These are phyloP conservation scores for Dendrocalamus sinicus DNA, from an alignment of 176 grass and related monocot species.

Conservation along the genomic window DNA sequence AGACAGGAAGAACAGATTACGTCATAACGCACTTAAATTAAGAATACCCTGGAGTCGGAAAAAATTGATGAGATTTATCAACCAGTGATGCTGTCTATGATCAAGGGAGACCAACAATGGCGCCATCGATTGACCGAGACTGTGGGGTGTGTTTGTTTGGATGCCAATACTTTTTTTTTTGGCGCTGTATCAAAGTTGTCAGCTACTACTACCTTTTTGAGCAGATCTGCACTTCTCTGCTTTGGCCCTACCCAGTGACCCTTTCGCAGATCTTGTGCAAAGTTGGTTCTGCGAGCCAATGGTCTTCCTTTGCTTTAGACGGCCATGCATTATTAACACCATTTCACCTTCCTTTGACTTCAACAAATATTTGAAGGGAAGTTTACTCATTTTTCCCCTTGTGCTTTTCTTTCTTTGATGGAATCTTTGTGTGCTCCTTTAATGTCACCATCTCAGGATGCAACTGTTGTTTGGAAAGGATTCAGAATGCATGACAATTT, in stretches of 20 bases:
- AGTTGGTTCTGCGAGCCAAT: neutral
- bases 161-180: neutral
- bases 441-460: neutral
- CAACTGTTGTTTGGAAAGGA: neutral
- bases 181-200: neutral
- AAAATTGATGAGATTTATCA: neutral
- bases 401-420: neutral
- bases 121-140: neutral
- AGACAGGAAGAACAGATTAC: neutral
- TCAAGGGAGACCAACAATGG: neutral
- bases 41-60: neutral
- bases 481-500: neutral
- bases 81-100: neutral
- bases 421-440: neutral
- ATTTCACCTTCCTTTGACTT: neutral
- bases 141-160: neutral
- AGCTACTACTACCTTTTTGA: constrained; percentile 35
- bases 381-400: neutral
- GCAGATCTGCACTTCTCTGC: constrained; percentile 21
- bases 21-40: neutral
- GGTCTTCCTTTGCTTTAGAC: neutral
- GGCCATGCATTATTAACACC: neutral
- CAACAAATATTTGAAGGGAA: neutral
- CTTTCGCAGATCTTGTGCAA: neutral
- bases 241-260: neutral